Evolutionary conservation across 495 filamentous ascomycete species (phyloP).

Genomic region (Xylaria intraflava): DNA sequence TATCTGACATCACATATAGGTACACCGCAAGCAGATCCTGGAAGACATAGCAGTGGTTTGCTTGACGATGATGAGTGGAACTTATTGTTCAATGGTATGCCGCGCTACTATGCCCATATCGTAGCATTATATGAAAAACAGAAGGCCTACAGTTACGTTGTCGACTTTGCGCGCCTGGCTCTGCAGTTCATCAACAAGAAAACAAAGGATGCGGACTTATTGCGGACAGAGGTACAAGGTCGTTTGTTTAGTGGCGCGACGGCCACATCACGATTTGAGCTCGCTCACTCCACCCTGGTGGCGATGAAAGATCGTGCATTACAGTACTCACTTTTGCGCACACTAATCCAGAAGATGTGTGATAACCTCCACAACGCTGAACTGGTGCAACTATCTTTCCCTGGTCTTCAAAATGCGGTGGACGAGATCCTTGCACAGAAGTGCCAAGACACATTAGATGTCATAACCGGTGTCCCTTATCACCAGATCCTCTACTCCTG

Average conservation of each 20-base stretch:
- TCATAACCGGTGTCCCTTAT: conserved; percentile 56
- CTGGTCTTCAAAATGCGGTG: conserved; percentile 65
- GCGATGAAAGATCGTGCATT: conserved; percentile 62
- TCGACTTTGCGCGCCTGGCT: conserved; percentile 76
- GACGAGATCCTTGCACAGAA: conserved; percentile 68
- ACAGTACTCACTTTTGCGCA: conserved; percentile 55
- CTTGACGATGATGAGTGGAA: conserved; percentile 66
- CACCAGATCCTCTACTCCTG: conserved; percentile 84
- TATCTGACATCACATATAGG: conserved; percentile 17
- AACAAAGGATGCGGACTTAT: conserved; percentile 34
- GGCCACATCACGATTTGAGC: conserved; percentile 67
- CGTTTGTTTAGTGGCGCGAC: conserved; percentile 78
- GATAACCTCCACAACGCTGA: conserved; percentile 58
- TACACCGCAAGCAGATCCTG: conserved; percentile 20
- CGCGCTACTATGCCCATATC: conserved; percentile 83
- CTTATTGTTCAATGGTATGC: conserved; percentile 66
- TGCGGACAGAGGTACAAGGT: conserved; percentile 62
- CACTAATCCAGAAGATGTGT: conserved; percentile 64
- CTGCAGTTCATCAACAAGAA: conserved; percentile 52
- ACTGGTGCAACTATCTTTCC: conserved; percentile 69
- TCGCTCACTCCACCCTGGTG: conserved; percentile 73
- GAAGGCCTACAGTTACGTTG: conserved; percentile 67
- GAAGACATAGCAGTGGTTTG: conserved; percentile 50
- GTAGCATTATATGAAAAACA: conserved; percentile 71
- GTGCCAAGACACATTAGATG: conserved; percentile 51